These are phyloP conservation scores for Solanum phureja DNA, from an alignment of 257 asterid genomes.

Conservation along the genomic window DNA sequence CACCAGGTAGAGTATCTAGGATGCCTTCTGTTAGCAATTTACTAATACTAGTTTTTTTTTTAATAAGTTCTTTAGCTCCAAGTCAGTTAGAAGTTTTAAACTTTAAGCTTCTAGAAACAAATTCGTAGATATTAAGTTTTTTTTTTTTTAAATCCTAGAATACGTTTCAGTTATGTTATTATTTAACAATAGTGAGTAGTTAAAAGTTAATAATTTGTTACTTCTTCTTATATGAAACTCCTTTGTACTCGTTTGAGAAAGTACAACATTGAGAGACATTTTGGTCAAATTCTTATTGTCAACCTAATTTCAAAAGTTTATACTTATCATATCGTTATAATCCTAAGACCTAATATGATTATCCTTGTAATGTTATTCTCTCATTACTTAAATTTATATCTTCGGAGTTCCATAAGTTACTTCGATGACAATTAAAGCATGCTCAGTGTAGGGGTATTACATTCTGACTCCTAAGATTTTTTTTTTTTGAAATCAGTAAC, in stretches of 20 bases:
- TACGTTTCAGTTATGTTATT: not conserved
- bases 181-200: not conserved
- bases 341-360: not conserved
- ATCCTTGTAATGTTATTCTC: not conserved
- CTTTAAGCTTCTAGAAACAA: not conserved
- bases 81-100: not conserved
- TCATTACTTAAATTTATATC: not conserved
- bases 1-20: not conserved
- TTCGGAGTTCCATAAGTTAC: not conserved
- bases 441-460: not conserved
- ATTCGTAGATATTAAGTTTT: not conserved
- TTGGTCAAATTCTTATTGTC: not conserved
- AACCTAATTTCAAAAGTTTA: not conserved
- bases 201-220: not conserved
- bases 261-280: not conserved
- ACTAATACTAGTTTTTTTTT: not conserved
- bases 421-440: not conserved
- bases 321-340: not conserved
- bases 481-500: not conserved
- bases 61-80: not conserved
- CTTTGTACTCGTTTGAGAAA: not conserved
- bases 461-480: not conserved
- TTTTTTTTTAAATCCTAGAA: not conserved
- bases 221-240: not conserved
- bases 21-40: not conserved